A percentile compares a stretch with the other conserved stretches of the same genome.
Evolutionary conservation across 192 early-diverging fungal species (phyloP).

Genomic region (Gonapodya prolifera): DNA sequence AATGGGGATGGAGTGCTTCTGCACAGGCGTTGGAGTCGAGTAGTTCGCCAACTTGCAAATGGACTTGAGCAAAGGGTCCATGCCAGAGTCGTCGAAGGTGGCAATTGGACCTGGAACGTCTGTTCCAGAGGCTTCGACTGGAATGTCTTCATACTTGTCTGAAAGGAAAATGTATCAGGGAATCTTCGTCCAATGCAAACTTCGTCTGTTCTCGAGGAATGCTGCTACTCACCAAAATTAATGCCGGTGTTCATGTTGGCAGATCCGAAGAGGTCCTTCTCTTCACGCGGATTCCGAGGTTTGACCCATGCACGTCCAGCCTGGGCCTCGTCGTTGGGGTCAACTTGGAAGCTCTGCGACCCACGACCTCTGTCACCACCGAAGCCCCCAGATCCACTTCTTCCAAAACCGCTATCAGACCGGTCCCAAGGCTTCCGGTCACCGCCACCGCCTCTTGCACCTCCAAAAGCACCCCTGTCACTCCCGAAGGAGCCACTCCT

Average conservation of each 20-base stretch:
- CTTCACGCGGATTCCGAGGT: constrained; percentile 61
- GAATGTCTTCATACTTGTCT: constrained; percentile 98
- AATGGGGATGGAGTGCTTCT: constrained; percentile 82
- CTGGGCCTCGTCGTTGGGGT: constrained; percentile 59
- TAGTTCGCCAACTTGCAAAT: constrained; percentile 86
- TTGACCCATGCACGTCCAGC: constrained; percentile 51
- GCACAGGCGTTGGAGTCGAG: constrained; percentile 85
- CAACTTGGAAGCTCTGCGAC: constrained; percentile 12
- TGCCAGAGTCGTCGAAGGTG: constrained; percentile 51
- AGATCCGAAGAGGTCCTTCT: constrained; percentile 64
- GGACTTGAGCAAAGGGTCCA: constrained; percentile 75
- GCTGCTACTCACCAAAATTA: too few species aligned
- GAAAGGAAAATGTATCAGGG: too few species aligned
- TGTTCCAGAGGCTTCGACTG: constrained; percentile 72
- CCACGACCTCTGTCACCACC: constrained; percentile 18
- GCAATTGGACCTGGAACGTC: constrained; percentile 31
- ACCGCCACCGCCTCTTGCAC: background rate
- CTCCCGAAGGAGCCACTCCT: constrained; percentile 5
- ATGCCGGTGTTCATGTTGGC: constrained; percentile 80
- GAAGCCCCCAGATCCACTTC: constrained; percentile 10
- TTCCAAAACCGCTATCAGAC: background rate
- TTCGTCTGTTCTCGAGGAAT: too few species aligned
- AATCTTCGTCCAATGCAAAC: too few species aligned
- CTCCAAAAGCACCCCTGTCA: background rate
- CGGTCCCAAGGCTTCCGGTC: background rate